Evolutionary conservation across 352 stramenopile species (phyloP), one percentile per base, ranked within the genome.

Genomic region (Phytophthora ramorum): DNA sequence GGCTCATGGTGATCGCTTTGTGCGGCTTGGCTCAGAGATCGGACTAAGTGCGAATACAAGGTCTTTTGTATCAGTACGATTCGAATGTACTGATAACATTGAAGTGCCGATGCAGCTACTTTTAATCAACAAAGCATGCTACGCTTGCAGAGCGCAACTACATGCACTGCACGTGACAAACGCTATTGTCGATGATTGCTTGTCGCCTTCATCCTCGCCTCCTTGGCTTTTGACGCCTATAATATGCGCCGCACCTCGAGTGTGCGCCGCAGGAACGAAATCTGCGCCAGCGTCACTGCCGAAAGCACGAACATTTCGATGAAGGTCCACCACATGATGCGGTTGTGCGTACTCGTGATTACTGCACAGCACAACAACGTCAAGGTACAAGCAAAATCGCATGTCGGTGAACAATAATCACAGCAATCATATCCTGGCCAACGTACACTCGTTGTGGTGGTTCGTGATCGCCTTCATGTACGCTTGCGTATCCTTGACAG

Each of bases 401-500:
- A 16, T 52, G 43, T 57, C 22, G 63, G 52, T 52, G 6, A 44
- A 1, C n/a, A 49, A 16, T 14, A 24, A 34, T 17, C 51, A 38
- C 32, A 57, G 16, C n/a, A 56, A 26, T 17, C 34, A 2, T 14
- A 26, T 7, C 17, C 7, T 3, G 14, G 16, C 16, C 37, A 43
- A 66, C 73, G 54, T 68, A 96, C 88, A 66, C 65, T 91, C 53
- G 35, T 89, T 70, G 65, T 96, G 86, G 65, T 92, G 76, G 62
- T 79, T 80, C n/a, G 84, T 89, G 66, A 95, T 93, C 38, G 84
- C 71, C 72, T 94, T 94, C 85, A 96, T 92, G 75, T 87, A 96
- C 37, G 83, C 77, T 52, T 96, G 86, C 6, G 86, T 92, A 67
- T 96, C 88, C 62, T 94, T 96, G 48, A 96, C 88, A 0, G 85